Percentiles rank a stretch among this genome's conserved stretches.
Evolutionary conservation across 352 stramenopile species (phyloP).

Genomic region (Phytophthora europaea): DNA sequence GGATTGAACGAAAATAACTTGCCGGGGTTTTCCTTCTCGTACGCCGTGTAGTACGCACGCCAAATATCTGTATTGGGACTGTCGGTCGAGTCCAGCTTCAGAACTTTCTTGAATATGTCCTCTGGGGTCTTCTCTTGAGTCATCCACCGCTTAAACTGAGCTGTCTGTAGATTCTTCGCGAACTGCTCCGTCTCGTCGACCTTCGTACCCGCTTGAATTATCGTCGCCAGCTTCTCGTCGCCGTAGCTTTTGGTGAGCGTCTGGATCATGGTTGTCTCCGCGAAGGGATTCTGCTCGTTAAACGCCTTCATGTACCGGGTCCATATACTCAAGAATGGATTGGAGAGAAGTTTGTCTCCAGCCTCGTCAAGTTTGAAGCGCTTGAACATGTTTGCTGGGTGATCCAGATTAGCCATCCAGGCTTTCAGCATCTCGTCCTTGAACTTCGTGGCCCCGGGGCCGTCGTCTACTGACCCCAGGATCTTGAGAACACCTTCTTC

Average conservation of each 20-base stretch:
- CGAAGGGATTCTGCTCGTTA: neutral
- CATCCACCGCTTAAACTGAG: slow-evolving; percentile 28
- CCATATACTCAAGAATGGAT: neutral
- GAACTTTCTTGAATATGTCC: slow-evolving; percentile 10
- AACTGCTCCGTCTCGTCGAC: slow-evolving; percentile 4
- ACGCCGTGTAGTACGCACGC: neutral
- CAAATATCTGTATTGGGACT: slow-evolving; percentile 16
- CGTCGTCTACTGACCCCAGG: neutral
- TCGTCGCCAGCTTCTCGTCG: slow-evolving; percentile 19
- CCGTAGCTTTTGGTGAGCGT: slow-evolving; percentile 23
- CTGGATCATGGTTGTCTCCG: slow-evolving; percentile 12
- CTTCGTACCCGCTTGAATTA: slow-evolving; percentile 13
- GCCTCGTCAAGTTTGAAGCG: neutral
- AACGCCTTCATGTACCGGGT: neutral
- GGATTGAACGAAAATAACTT: slow-evolving; percentile 14
- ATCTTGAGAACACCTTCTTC: neutral
- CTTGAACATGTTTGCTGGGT: neutral
- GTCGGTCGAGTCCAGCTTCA: slow-evolving; percentile 10
- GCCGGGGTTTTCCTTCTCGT: slow-evolving; percentile 5
- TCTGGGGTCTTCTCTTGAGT: slow-evolving; percentile 1
- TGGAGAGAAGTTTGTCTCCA: neutral
- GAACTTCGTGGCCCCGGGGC: neutral
- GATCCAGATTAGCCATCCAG: neutral
- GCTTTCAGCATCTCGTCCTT: neutral
- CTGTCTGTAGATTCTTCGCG: slow-evolving; percentile 17